Evolutionary conservation across 495 filamentous ascomycete species (phyloP).

Genomic region (Penicillium argentinense): DNA sequence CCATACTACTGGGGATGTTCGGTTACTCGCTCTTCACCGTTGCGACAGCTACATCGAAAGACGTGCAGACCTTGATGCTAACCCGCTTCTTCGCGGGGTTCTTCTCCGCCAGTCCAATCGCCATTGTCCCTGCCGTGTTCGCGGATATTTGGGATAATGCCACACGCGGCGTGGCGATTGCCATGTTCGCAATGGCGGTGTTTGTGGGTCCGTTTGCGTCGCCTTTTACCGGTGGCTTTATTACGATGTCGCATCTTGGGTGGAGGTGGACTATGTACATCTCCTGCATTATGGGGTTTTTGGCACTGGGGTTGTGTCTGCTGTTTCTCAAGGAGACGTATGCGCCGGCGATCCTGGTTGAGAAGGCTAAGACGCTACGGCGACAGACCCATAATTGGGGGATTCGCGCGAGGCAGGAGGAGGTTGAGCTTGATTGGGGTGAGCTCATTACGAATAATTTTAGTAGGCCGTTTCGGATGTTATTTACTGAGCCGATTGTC

Average conservation of each 20-base stretch:
- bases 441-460: slow-evolving; percentile 44
- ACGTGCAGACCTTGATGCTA: slow-evolving; percentile 54
- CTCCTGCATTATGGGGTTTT: slow-evolving; percentile 39
- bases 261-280: slow-evolving; percentile 54
- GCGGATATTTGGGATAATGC: slow-evolving; percentile 52
- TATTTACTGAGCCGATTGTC: slow-evolving; percentile 45
- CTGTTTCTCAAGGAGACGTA: slow-evolving; percentile 42
- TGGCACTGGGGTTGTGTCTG: slow-evolving; percentile 26
- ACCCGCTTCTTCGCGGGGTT: slow-evolving; percentile 52
- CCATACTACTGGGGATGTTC: slow-evolving; percentile 52
- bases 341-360: slow-evolving; percentile 36
- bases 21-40: slow-evolving; percentile 56
- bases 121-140: slow-evolving; percentile 48
- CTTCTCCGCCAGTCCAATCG: slow-evolving; percentile 48
- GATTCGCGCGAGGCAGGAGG: slow-evolving; percentile 49
- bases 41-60: slow-evolving; percentile 55
- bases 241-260: slow-evolving; percentile 41
- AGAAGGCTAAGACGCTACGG: slow-evolving; percentile 40
- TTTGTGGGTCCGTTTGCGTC: slow-evolving; percentile 50
- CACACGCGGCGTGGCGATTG: slow-evolving; percentile 47
- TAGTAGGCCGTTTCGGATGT: slow-evolving; percentile 45
- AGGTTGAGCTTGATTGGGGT: slow-evolving; percentile 43
- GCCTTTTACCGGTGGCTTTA: slow-evolving; percentile 49
- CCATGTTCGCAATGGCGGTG: slow-evolving; percentile 52
- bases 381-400: slow-evolving; percentile 49